Evolutionary conservation across 2,329 filamentous ascomycete genomes (phyloP).

Genomic region (Diplodia intermedia): DNA sequence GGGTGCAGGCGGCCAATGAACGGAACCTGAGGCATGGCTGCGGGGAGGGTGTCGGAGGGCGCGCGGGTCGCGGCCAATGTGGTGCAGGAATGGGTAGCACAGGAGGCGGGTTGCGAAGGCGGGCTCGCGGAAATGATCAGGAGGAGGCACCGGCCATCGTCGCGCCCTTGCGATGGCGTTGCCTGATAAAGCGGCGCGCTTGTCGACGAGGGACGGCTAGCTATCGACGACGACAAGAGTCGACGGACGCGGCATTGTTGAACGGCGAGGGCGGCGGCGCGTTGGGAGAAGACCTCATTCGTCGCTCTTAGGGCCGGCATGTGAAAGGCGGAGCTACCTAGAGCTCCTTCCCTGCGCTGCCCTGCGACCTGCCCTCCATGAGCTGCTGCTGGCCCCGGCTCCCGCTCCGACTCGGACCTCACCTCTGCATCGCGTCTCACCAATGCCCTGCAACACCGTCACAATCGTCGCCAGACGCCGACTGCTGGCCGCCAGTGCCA

Average conservation of each 20-base stretch:
- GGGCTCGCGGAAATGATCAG: constrained; percentile 23
- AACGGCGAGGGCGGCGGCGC: constrained; percentile 12
- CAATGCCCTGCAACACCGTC: not conserved
- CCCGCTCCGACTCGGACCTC: not conserved
- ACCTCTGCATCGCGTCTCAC: not conserved
- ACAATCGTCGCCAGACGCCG: not conserved
- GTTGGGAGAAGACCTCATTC: constrained; percentile 28
- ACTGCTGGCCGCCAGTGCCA: not conserved
- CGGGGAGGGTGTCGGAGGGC: constrained; percentile 2
- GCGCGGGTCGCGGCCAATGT: constrained; percentile 24
- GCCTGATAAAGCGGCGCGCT: constrained; percentile 11
- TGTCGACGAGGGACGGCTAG: constrained; percentile 6
- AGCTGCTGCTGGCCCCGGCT: not conserved
- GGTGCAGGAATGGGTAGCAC: constrained; percentile 20
- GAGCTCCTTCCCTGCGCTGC: constrained; percentile 1
- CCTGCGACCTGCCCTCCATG: no score
- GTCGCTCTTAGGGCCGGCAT: not conserved
- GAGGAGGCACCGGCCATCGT: constrained; percentile 28
- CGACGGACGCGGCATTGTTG: constrained; percentile 17
- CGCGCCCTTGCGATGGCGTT: constrained; percentile 23
- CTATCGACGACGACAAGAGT: constrained; percentile 3
- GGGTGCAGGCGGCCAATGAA: constrained; percentile 66
- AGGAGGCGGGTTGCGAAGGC: constrained; percentile 15
- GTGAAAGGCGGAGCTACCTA: not conserved
- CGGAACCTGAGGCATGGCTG: constrained; percentile 63